Evolutionary conservation across 2,329 filamentous ascomycete species (phyloP), one percentile per base, ranked within the genome.

Genomic region (Fusarium continuum): DNA sequence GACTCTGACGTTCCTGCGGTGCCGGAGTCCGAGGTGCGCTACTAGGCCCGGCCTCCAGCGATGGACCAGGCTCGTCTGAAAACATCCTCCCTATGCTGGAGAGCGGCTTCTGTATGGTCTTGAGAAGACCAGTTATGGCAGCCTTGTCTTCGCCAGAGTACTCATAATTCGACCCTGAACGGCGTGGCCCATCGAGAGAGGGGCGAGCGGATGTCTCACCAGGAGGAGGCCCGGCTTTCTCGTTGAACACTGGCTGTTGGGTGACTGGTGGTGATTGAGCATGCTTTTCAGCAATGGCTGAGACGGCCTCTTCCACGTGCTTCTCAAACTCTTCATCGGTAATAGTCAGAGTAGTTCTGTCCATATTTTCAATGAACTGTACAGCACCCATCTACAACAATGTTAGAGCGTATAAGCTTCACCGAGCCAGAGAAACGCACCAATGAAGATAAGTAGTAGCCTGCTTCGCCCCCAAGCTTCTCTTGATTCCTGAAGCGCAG

Each of bases 401-500:
- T 29, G 35, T 70, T 46, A 70, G 57, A 29, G 5, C 5, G 19
- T n/a, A 8, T 2, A 9, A 8, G 4, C 9, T 45, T 48, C 34
- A 43, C 40, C 14, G 6, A n/a, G 4, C 26, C 8, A n/a, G 10
- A 22, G 8, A 2, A 40, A 72, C 84, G 72, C 79, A 93, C 91
- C 68, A 99, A 79, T 8, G 95, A 98, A 26, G 94, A 98, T 51
- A 99, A 86, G 76, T 99, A 99, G 77, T 99, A 99, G 11, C 95
- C 95, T 13, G 95, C 94, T 80, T 99, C 95, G n/a, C 95, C 95
- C 20, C 91, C 91, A 2, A 99, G 87, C 75, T 98, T 98, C 48
- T 99, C 95, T 76, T 97, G 95, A 72, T 98, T 97, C 46, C 95
- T 88, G 80, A 99, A 99, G 39, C 96, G 89, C 46, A 98, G 82